Conservation (phyloP, 2,329 filamentous ascomycete species). For the Diplocarpon rosae region DNA sequence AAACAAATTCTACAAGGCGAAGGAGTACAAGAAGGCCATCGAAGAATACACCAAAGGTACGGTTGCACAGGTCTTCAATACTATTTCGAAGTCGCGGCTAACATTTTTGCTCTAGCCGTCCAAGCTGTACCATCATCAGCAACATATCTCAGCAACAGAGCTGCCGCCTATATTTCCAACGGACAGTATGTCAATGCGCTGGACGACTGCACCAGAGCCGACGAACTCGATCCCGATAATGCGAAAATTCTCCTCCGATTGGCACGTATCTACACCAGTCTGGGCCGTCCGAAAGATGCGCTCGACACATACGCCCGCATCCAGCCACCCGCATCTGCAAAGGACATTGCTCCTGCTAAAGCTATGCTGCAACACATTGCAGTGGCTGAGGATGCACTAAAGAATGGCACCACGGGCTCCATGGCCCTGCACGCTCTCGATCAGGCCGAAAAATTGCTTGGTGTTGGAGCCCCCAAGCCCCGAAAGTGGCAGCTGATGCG, state of each 20-base stretch:
- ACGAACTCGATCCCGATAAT: slow-evolving; percentile 75
- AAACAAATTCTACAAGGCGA: slow-evolving; percentile 95
- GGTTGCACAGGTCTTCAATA: not conserved
- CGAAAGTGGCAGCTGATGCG: slow-evolving; percentile 91
- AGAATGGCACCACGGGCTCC: slow-evolving; percentile 67
- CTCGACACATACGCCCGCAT: slow-evolving; percentile 73
- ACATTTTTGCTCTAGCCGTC: slow-evolving; percentile 51
- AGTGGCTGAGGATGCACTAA: slow-evolving; percentile 67
- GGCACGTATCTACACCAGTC: slow-evolving; percentile 77
- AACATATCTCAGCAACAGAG: slow-evolving; percentile 89
- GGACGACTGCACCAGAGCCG: slow-evolving; percentile 74
- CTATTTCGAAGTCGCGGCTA: not conserved
- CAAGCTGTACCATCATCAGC: slow-evolving; percentile 75
- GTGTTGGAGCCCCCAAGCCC: slow-evolving; percentile 63
- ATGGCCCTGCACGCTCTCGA: slow-evolving; percentile 90
- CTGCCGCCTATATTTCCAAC: slow-evolving; percentile 86
- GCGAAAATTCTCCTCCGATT: slow-evolving; percentile 80
- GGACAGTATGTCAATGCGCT: slow-evolving; percentile 69
- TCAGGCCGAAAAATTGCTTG: slow-evolving; percentile 74
- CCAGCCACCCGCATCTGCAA: slow-evolving; percentile 66
- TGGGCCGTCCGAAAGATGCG: slow-evolving; percentile 81
- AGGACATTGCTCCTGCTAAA: slow-evolving; percentile 73
- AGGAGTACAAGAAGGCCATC: slow-evolving; percentile 79
- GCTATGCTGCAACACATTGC: slow-evolving; percentile 75
- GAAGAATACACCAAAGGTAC: slow-evolving; percentile 90